phyloP scores from a whole-genome alignment of 1,284 basidiomycete species.

The Tremellales sp. region DNA sequence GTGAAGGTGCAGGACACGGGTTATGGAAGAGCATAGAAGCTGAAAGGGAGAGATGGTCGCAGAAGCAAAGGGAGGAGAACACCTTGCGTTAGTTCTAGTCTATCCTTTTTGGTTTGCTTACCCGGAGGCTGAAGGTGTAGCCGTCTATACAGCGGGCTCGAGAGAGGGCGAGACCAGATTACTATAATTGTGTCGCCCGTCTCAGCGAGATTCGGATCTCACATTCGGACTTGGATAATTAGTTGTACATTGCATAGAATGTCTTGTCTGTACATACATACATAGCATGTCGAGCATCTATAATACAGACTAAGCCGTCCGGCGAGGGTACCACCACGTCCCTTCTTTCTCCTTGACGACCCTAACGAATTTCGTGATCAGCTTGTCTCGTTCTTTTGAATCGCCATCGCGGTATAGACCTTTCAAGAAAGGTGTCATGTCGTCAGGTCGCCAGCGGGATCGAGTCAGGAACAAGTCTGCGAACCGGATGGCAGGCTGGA shows the following conservation, averaged over 20 bases:
- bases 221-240: neutral
- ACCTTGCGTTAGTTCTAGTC: constrained; percentile 31
- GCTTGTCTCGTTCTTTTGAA: constrained; percentile 77
- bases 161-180: neutral
- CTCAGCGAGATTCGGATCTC: neutral
- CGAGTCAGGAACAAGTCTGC: constrained; percentile 75
- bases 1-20: constrained; percentile 35
- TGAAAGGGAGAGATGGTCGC: constrained; percentile 25
- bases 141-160: neutral
- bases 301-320: constrained; percentile 17
- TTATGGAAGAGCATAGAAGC: constrained; percentile 44
- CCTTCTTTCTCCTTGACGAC: constrained; percentile 65
- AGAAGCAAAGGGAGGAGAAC: constrained; percentile 24
- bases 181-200: too few relatives aligned
- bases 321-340: constrained; percentile 43
- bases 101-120: neutral
- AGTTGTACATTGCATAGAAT: too few relatives aligned
- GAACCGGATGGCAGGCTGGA: constrained; percentile 71
- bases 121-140: neutral
- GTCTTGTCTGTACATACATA: neutral
- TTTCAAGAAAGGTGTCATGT: constrained; percentile 72
- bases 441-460: constrained; percentile 68
- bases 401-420: constrained; percentile 67
- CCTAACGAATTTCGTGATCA: constrained; percentile 78
- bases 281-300: too few relatives aligned